Percentiles rank a stretch among this genome's conserved stretches.
phyloP scores from a whole-genome alignment of 257 asterid species.

The Avicennia marina region DNA sequence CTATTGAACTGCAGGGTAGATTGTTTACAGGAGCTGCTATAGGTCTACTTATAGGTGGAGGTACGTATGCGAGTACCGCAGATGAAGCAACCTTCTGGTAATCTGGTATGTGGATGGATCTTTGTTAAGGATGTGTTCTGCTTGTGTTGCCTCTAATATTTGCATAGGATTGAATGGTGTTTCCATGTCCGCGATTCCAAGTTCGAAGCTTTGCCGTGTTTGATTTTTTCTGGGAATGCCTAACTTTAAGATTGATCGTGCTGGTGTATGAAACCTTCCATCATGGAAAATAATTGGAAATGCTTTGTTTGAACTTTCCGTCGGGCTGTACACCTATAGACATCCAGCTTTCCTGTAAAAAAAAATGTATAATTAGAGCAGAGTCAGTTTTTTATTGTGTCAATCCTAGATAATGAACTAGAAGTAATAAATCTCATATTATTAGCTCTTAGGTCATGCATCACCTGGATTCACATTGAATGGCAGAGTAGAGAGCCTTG shows the following conservation, averaged over 20 bases:
- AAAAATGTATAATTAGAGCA: background rate
- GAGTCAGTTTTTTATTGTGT: too few relatives aligned
- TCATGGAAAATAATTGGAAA: conserved; percentile 67
- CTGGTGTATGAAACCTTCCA: conserved; percentile 76
- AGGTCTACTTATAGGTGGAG: conserved; percentile 89
- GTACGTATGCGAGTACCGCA: conserved; percentile 96
- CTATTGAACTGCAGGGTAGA: conserved; percentile 71
- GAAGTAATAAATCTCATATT: background rate
- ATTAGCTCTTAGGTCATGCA: background rate
- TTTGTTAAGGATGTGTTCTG: too few relatives aligned
- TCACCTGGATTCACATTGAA: conserved; percentile 81
- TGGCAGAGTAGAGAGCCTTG: conserved; percentile 57
- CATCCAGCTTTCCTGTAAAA: conserved; percentile 59
- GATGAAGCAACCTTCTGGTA: conserved; percentile 98
- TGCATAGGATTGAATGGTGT: too few relatives aligned
- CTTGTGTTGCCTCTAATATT: too few relatives aligned
- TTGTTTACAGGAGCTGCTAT: conserved; percentile 77
- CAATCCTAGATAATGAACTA: too few relatives aligned
- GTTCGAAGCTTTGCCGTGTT: too few relatives aligned
- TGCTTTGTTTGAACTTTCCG: conserved; percentile 44
- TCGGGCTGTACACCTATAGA: conserved; percentile 40
- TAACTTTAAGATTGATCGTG: conserved; percentile 66
- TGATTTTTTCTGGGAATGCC: too few relatives aligned
- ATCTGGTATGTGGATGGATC: too few relatives aligned
- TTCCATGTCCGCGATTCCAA: too few relatives aligned